phyloP scores from a whole-genome alignment of 73 alveolate species.

The Paramecium pentaurelia region DNA sequence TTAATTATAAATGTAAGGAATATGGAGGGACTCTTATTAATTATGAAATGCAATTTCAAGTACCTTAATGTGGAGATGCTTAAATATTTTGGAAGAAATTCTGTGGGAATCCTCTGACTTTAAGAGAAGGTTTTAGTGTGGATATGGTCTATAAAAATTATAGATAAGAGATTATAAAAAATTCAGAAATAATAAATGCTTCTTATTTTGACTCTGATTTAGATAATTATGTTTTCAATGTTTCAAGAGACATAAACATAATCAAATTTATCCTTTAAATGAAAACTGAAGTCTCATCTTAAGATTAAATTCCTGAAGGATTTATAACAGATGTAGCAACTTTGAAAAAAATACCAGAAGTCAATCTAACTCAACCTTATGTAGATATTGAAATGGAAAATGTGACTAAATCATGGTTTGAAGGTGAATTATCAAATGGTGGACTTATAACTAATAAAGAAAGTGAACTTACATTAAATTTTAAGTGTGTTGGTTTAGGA shows the following conservation, averaged over 20 bases:
- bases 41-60: background rate
- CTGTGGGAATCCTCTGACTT: conserved; percentile 16
- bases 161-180: background rate
- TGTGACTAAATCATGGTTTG: conserved; percentile 11
- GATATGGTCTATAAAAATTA: conserved; percentile 23
- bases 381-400: conserved; percentile 33
- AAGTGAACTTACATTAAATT: background rate
- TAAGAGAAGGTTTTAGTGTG: background rate
- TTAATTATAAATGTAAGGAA: background rate
- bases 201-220: conserved; percentile 16
- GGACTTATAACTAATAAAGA: background rate
- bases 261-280: background rate
- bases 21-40: conserved; percentile 26
- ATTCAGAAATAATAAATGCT: conserved; percentile 1
- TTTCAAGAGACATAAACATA: background rate
- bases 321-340: background rate
- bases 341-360: background rate
- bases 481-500: background rate
- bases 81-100: conserved; percentile 28
- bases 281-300: background rate
- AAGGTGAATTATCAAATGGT: background rate
- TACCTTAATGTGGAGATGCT: conserved; percentile 21
- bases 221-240: conserved; percentile 26
- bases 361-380: background rate
- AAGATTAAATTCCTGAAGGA: background rate